A percentile compares a stretch with the other conserved stretches of the same genome.
These are phyloP conservation scores for Sclerotinia subarctica DNA, from an alignment of 2,329 filamentous ascomycete genomes.

Conservation along the genomic window DNA sequence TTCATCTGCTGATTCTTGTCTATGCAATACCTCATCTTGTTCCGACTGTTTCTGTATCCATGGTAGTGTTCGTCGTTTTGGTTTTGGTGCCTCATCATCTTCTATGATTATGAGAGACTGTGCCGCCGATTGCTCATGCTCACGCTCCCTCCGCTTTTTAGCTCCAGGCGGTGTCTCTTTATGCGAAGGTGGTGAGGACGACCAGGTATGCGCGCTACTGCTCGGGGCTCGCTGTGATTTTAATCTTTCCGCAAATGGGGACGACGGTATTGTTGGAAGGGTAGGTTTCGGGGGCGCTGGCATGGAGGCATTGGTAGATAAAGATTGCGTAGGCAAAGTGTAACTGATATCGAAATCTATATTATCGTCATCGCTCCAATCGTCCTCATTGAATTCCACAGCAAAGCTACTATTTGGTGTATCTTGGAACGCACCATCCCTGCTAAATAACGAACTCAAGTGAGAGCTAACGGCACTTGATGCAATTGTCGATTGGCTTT, in stretches of 20 bases:
- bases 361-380: constrained; percentile 81
- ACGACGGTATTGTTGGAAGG: constrained; percentile 30
- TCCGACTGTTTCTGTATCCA: constrained; percentile 37
- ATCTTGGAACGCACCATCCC: constrained; percentile 50
- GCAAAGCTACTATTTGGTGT: constrained; percentile 40
- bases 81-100: constrained; percentile 34
- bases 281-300: constrained; percentile 46
- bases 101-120: constrained; percentile 14
- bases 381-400: constrained; percentile 70
- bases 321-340: constrained; percentile 15
- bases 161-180: constrained; percentile 37
- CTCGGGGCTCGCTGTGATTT: constrained; percentile 23
- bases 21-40: constrained; percentile 31
- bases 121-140: constrained; percentile 20
- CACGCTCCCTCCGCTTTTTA: constrained; percentile 23
- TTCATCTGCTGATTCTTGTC: constrained; percentile 26
- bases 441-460: constrained; percentile 44
- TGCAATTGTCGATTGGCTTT: constrained; percentile 19
- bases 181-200: constrained; percentile 49
- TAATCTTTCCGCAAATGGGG: constrained; percentile 22
- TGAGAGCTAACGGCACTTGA: constrained; percentile 36
- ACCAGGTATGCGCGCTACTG: constrained; percentile 38
- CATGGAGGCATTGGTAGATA: constrained; percentile 29
- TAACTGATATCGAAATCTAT: constrained; percentile 65
- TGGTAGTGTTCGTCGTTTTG: constrained; percentile 40